Evolutionary conservation across 2,329 filamentous ascomycete genomes (phyloP), one percentile per base, ranked within the genome.

Genomic region (Coniochaeta sp.): DNA sequence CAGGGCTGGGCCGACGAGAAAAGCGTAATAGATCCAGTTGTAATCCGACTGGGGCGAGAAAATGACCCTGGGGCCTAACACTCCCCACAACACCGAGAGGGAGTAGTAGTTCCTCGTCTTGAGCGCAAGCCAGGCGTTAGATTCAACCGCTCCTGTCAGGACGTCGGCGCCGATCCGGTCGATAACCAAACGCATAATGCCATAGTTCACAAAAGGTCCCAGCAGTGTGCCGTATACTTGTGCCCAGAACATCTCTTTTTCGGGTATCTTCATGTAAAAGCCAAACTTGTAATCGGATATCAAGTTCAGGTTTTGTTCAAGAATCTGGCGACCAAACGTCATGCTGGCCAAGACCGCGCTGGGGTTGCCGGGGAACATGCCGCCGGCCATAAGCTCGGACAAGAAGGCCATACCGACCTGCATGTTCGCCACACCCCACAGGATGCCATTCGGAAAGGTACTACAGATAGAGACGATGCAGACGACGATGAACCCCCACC

Each of bases 211-310:
- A 55, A 72, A 71, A 1, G 69, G 69, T 3, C 69, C 69, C 0
- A 72, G 63, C 16, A 71, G 54, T 1, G 72, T 73, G n/a, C 71
- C 71, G 52, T 69, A 72, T 0, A 73, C 61, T 57, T 73, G 72
- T 4, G 64, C 70, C 58, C 66, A 66, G 55, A 74, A 73, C 70
- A 74, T 73, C 61, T 72, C 69, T 38, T 60, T 66, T 61, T 73
- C 70, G 8, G 72, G 72, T 24, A 74, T 71, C 61, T 73, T 73
- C 71, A 74, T 73, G 65, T 73, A 73, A 63, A 72, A 73, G 5
- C 71, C 72, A 34, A 74, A 73, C 54, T 74, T 74, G 62, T 70
- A 72, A 59, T 73, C 71, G 1, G 66, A 69, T 36, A 70, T 67
- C 2, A 73, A 64, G 57, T 71, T 71, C 28, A 73, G 63, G 59